phyloP scores from a whole-genome alignment of 805 yeast genomes.

The Scheffersomyces lignosus region DNA sequence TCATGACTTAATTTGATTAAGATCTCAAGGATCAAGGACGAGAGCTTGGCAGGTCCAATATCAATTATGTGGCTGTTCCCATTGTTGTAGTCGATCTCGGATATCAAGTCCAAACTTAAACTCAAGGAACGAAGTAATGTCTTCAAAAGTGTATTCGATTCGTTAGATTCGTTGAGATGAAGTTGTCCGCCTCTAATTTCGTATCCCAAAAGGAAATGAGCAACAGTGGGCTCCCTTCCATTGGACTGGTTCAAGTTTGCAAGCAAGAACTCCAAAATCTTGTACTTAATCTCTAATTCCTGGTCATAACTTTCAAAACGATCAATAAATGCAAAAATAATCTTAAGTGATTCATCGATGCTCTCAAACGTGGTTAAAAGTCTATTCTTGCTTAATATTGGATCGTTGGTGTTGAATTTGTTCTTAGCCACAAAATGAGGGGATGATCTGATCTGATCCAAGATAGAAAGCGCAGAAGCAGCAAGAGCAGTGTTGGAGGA shows the following conservation, averaged over 20 bases:
- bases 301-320: conserved; percentile 49
- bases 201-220: conserved; percentile 82
- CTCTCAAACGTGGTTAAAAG: conserved; percentile 71
- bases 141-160: conserved; percentile 58
- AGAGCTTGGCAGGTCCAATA: conserved; percentile 58
- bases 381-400: conserved; percentile 52
- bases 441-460: conserved; percentile 50
- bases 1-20: conserved; percentile 61
- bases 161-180: conserved; percentile 38
- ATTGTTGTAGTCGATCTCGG: conserved; percentile 33
- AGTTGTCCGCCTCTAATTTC: conserved; percentile 46
- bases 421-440: conserved; percentile 41
- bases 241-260: conserved; percentile 43
- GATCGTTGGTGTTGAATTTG: conserved; percentile 17
- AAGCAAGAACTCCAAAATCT: conserved; percentile 58
- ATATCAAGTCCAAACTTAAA: conserved; percentile 44
- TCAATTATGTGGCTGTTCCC: conserved; percentile 40
- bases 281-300: conserved; percentile 51
- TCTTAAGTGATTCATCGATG: conserved; percentile 74
- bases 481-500: conserved; percentile 53
- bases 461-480: conserved; percentile 49
- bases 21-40: conserved; percentile 59
- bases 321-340: conserved; percentile 68
- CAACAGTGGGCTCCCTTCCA: conserved; percentile 48
- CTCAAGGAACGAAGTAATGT: conserved; percentile 52